A percentile compares a stretch with the other conserved stretches of the same genome.
Conservation (phyloP, 2,329 filamentous ascomycete genomes). For the Aspergillus unguis region DNA sequence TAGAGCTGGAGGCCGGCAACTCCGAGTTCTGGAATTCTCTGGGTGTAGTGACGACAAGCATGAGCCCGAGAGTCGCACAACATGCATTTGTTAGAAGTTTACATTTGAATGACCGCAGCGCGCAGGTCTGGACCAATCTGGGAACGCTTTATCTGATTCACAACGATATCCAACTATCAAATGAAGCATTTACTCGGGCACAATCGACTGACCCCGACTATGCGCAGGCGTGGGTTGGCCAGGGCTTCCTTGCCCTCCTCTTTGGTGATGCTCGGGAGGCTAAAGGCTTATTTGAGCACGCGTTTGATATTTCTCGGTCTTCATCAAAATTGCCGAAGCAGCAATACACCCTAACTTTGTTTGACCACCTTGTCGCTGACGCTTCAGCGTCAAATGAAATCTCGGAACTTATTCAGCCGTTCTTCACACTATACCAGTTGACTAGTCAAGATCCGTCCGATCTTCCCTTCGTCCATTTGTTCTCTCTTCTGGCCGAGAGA, state of each 20-base stretch:
- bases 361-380: constrained; percentile 71
- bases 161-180: constrained; percentile 79
- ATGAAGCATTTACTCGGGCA: constrained; percentile 81
- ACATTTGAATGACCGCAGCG: constrained; percentile 85
- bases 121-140: constrained; percentile 85
- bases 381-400: constrained; percentile 53
- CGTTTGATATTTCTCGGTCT: constrained; percentile 85
- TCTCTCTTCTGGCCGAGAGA: constrained; percentile 77
- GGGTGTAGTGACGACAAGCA: constrained; percentile 80
- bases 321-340: constrained; percentile 69
- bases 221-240: constrained; percentile 88
- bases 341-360: constrained; percentile 75
- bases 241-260: constrained; percentile 78
- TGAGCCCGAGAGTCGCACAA: constrained; percentile 85
- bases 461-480: constrained; percentile 70
- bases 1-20: constrained; percentile 92
- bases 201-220: constrained; percentile 95
- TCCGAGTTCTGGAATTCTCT: constrained; percentile 96
- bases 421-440: constrained; percentile 85
- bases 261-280: constrained; percentile 74
- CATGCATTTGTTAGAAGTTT: constrained; percentile 90
- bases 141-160: constrained; percentile 82
- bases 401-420: constrained; percentile 69
- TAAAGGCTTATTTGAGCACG: constrained; percentile 82
- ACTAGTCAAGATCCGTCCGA: constrained; percentile 68